Evolutionary conservation across 2,329 filamentous ascomycete species (phyloP).

Genomic region (Xylaria sp.): DNA sequence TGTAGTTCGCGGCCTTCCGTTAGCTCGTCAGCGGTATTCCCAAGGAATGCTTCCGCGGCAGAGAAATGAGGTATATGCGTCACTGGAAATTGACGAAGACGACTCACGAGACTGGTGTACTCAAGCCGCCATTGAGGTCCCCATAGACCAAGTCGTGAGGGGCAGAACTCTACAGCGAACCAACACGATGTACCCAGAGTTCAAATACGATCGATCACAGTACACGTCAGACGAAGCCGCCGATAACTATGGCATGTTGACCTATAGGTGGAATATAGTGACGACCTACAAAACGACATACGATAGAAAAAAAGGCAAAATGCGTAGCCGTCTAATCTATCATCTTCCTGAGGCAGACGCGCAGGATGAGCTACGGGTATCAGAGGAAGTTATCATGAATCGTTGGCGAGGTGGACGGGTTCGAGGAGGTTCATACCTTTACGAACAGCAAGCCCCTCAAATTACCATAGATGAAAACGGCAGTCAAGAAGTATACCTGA

Average conservation of each 20-base stretch:
- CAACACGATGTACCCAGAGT: slow-evolving; percentile 53
- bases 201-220: slow-evolving; percentile 30
- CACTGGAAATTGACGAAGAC: slow-evolving; percentile 40
- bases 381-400: slow-evolving; percentile 36
- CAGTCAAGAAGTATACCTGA: not conserved
- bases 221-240: slow-evolving; percentile 29
- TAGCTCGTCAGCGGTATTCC: slow-evolving; percentile 37
- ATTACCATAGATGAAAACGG: slow-evolving; percentile 32
- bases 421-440: slow-evolving; percentile 43
- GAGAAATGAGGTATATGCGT: slow-evolving; percentile 50
- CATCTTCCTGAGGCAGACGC: slow-evolving; percentile 31
- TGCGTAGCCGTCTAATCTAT: slow-evolving; percentile 16
- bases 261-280: slow-evolving; percentile 55
- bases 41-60: slow-evolving; percentile 41
- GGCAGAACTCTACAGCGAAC: slow-evolving; percentile 54
- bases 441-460: slow-evolving; percentile 22
- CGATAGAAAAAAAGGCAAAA: slow-evolving; percentile 1
- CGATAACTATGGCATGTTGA: slow-evolving; percentile 43
- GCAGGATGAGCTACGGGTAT: slow-evolving; percentile 27
- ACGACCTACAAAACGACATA: slow-evolving; percentile 34
- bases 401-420: slow-evolving; percentile 45
- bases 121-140: slow-evolving; percentile 49
- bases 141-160: slow-evolving; percentile 40
- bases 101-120: slow-evolving; percentile 36
- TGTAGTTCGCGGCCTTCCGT: slow-evolving; percentile 45